These are phyloP conservation scores for Penicillium paxilli DNA, from an alignment of 495 filamentous ascomycete species.

Conservation along the genomic window DNA sequence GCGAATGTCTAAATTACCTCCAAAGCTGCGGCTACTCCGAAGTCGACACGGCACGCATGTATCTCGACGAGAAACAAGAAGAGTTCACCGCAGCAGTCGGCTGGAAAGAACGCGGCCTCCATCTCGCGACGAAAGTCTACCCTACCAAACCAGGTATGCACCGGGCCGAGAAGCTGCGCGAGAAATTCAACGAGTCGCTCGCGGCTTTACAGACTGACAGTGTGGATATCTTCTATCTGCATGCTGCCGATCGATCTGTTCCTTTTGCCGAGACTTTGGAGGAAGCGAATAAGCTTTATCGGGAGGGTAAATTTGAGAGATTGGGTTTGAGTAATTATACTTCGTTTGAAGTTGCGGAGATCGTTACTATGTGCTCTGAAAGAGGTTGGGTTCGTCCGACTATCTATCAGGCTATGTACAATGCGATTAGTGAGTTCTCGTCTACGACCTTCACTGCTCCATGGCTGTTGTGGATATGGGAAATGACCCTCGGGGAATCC, in stretches of 20 bases:
- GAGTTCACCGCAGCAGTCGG: constrained; percentile 67
- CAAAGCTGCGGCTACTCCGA: constrained; percentile 63
- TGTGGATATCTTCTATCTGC: constrained; percentile 67
- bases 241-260: constrained; percentile 48
- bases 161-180: constrained; percentile 53
- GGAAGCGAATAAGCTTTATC: constrained; percentile 47
- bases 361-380: constrained; percentile 48
- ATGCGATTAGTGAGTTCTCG: constrained; percentile 28
- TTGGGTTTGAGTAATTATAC: constrained; percentile 54
- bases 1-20: constrained; percentile 60
- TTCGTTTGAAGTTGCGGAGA: constrained; percentile 51
- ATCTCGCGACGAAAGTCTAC: constrained; percentile 78
- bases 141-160: constrained; percentile 59
- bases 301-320: constrained; percentile 46
- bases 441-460: too few species aligned
- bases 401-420: constrained; percentile 58
- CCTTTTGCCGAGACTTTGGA: constrained; percentile 50
- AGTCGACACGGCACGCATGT: constrained; percentile 73
- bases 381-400: constrained; percentile 50
- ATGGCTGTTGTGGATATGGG: too few species aligned
- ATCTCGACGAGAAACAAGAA: constrained; percentile 71
- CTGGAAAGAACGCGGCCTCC: constrained; percentile 78
- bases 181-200: constrained; percentile 59
- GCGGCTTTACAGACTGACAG: constrained; percentile 66
- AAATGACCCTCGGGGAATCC: too few species aligned